Conservation (phyloP, 2,329 filamentous ascomycete genomes). For the Cadophora sp. region DNA sequence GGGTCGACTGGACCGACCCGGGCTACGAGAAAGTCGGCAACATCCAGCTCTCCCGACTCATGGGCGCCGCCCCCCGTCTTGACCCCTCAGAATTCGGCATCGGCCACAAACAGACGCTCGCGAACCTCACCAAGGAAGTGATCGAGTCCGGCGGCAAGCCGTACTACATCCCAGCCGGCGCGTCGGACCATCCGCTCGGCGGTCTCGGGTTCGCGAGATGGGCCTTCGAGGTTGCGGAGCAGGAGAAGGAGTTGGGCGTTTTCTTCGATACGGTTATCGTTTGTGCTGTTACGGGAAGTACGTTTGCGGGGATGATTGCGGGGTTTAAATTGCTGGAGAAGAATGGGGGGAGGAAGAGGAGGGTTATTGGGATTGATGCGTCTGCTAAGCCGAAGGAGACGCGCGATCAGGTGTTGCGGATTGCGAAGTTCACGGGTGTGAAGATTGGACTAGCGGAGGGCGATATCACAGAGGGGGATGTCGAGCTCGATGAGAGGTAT, state of each 20-base stretch:
- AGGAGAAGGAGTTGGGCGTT: conserved; percentile 65
- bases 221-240: conserved; percentile 70
- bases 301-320: conserved; percentile 74
- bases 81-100: conserved; percentile 69
- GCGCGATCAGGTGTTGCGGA: conserved; percentile 68
- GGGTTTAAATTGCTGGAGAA: conserved; percentile 71
- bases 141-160: conserved; percentile 61
- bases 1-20: conserved; percentile 67
- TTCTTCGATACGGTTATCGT: conserved; percentile 74
- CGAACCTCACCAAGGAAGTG: conserved; percentile 60
- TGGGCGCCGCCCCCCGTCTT: conserved; percentile 69
- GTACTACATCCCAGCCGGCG: conserved; percentile 76
- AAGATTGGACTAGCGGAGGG: conserved; percentile 66
- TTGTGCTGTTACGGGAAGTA: conserved; percentile 74
- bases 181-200: conserved; percentile 73
- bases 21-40: conserved; percentile 72
- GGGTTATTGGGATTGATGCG: conserved; percentile 72
- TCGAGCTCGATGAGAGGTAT: conserved; percentile 69
- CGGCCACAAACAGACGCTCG: conserved; percentile 68
- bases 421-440: conserved; percentile 66
- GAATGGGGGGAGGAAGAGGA: conserved; percentile 54
- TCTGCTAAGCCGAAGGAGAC: conserved; percentile 67
- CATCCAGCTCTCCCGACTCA: conserved; percentile 72
- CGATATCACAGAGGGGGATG: conserved; percentile 67
- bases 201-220: conserved; percentile 74